Percentiles rank a stretch among this genome's conserved stretches.
phyloP scores from a whole-genome alignment of 345 rosid species.

The Syzygium oleosum region DNA sequence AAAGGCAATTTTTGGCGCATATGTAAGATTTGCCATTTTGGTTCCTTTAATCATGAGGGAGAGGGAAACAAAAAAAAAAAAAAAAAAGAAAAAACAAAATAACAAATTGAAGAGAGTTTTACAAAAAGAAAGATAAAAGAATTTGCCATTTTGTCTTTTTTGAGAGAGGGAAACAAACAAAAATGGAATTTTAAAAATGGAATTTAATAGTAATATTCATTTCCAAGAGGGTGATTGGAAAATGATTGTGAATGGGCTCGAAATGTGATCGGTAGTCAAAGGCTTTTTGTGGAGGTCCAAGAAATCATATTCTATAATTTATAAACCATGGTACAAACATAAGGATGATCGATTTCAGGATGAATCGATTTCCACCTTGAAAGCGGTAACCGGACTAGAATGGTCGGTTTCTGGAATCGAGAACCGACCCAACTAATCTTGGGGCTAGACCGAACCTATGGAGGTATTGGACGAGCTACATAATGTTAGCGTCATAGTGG shows the following conservation, averaged over 20 bases:
- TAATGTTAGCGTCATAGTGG: too few species aligned
- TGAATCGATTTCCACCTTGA: too few species aligned
- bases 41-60: background rate
- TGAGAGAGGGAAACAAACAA: too few species aligned
- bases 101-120: background rate
- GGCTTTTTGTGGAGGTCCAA: background rate
- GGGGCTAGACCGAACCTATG: too few species aligned
- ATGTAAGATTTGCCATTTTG: background rate
- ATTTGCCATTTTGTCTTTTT: too few species aligned
- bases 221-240: background rate
- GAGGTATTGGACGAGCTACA: too few species aligned
- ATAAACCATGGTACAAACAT: background rate
- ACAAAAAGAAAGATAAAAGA: too few species aligned
- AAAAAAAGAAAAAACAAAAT: background rate
- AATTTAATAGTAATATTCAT: background rate
- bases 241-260: background rate
- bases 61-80: background rate
- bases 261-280: background rate
- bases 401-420: too few species aligned
- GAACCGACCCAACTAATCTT: too few species aligned
- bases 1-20: constrained; percentile 16
- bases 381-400: too few species aligned
- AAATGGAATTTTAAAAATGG: background rate
- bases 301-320: background rate
- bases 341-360: too few species aligned